phyloP scores from a whole-genome alignment of 2,329 filamentous ascomycete species.

The Diaporthe citrichinensis region DNA sequence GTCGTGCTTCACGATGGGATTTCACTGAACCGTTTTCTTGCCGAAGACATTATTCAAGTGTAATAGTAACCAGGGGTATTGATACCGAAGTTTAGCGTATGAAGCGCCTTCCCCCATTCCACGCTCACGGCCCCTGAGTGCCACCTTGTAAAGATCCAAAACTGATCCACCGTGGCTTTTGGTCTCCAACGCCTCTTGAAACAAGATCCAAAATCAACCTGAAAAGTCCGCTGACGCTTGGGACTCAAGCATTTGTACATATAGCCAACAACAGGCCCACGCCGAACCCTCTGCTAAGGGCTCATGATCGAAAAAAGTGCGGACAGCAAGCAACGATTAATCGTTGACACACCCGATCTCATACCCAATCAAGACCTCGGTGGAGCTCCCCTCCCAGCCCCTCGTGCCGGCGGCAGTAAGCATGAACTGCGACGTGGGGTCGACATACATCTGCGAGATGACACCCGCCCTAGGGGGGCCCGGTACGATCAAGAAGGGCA shows the following conservation, averaged over 20 bases:
- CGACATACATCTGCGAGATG: slow-evolving; percentile 87
- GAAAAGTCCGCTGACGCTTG: background rate
- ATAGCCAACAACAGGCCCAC: background rate
- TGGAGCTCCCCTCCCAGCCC: slow-evolving; percentile 93
- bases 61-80: slow-evolving; percentile 13
- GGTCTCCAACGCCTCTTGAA: background rate
- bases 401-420: slow-evolving; percentile 91
- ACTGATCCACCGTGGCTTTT: background rate
- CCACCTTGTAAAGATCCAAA: background rate
- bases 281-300: background rate
- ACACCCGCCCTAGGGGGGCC: slow-evolving; percentile 87
- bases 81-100: background rate
- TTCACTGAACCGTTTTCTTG: too few species aligned
- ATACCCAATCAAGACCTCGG: slow-evolving; percentile 94
- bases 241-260: background rate
- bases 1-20: background rate
- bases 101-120: background rate
- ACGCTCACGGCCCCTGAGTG: background rate
- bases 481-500: slow-evolving; percentile 96
- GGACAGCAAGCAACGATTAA: background rate
- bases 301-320: background rate
- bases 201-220: background rate
- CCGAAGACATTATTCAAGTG: background rate
- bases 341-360: slow-evolving; percentile 72
- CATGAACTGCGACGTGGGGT: slow-evolving; percentile 91